Base-by-base conservation (phyloP, 352 stramenopile genomes). In the Globisporangium apiculatum region DNA sequence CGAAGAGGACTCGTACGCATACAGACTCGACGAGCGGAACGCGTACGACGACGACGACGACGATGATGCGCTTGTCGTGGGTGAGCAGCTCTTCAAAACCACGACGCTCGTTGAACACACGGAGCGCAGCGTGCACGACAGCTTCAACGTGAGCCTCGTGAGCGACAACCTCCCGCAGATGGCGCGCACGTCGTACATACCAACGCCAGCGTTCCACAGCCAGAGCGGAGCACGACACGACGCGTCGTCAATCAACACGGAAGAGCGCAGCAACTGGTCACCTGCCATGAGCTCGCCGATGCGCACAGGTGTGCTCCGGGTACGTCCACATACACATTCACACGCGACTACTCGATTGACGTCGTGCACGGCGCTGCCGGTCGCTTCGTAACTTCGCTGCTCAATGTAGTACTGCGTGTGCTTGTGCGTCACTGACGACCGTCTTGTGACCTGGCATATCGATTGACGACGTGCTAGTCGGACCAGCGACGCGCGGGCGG, bases 41-140 rank as follows among this genome's bases (percentile, higher is more conserved):
- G 65, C 67, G 11, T 58, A 60, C 48, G 64, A 75, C 5, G 52
- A 47, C 24, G 62, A 69, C 52, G 53, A 65, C 15, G 48, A 49
- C 38, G 64, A 73, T 15, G 53, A 71, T 15, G 79, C 74, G 14
- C 74, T 86, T 11, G 67, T 79, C 11, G 70, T 61, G 36, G 75
- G 72, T 31, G 73, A 85, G 41, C 64, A 86, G 57, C 75, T 65
- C 5, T 89, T 91, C 67, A 87, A 87, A 69, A 91, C 82, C 11
- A 89, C 79, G 51, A 89, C 73, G 55, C 72, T 91, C 15, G 60
- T 73, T 48, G 63, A 74, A 10, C 65, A 75, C 15, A 58, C 55
- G 17, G 64, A 83, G 36, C 58, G 59, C 9, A 73, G 66, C 24
- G 67, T 63, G 24, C 62, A 86, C 9, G 77, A 85, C 40, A 89